Evolutionary conservation across 78 protist genomes (phyloP).

Genomic region (Dictyostelium capitatum): DNA sequence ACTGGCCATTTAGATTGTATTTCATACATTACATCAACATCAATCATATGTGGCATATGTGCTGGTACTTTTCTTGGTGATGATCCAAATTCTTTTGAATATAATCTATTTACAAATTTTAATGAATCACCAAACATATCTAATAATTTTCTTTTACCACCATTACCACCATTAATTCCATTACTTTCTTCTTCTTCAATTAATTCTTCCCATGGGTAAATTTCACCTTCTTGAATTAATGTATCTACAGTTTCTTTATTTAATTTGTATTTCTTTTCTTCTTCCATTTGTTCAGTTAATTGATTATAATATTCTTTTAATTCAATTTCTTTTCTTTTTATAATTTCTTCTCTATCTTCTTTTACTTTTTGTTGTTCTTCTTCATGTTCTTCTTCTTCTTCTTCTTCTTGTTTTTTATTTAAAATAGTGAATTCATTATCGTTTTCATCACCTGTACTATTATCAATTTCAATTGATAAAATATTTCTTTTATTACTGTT

Average conservation of each 20-base stretch:
- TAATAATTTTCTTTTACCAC: conserved; percentile 35
- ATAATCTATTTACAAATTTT: conserved; percentile 87
- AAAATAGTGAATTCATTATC: background rate
- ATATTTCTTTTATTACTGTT: background rate
- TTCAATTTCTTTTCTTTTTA: conserved; percentile 10
- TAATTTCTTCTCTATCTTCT: background rate
- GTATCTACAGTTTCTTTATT: conserved; percentile 33
- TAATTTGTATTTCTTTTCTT: conserved; percentile 19
- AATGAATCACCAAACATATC: conserved; percentile 88
- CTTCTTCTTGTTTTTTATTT: background rate
- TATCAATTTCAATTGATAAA: conserved; percentile 15
- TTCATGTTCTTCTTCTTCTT: background rate
- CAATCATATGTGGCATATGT: conserved; percentile 98
- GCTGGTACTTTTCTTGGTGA: conserved; percentile 94
- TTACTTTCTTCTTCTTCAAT: background rate
- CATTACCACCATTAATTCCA: background rate
- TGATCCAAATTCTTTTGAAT: conserved; percentile 85
- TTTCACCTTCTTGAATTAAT: conserved; percentile 57
- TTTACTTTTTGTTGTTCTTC: background rate
- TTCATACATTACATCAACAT: conserved; percentile 86
- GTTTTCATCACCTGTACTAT: background rate
- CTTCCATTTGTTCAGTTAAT: background rate
- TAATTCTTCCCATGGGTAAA: conserved; percentile 73
- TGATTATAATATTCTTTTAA: background rate
- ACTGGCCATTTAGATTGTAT: conserved; percentile 89